Percentiles rank a stretch among this genome's conserved stretches.
These are phyloP conservation scores for Prunus mira DNA, from an alignment of 306 rosid species.

Conservation along the genomic window DNA sequence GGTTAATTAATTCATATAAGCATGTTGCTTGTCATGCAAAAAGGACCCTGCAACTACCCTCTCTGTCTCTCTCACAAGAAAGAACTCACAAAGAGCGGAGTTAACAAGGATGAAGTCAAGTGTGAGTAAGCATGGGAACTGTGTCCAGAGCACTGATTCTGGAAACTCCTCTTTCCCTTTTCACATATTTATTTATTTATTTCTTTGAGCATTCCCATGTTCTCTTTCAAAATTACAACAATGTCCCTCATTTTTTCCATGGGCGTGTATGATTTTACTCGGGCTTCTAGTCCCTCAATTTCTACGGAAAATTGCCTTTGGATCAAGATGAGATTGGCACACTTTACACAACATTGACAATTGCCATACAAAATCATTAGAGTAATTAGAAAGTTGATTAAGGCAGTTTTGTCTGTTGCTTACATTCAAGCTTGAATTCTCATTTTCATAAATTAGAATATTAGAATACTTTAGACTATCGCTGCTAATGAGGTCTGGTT, in stretches of 20 bases:
- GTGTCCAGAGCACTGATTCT: constrained; percentile 48
- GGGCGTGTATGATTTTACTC: too few species aligned
- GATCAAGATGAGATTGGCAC: too few species aligned
- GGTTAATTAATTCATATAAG: not conserved
- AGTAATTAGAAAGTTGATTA: too few species aligned
- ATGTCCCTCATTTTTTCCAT: not conserved
- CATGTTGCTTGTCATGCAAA: constrained; percentile 73
- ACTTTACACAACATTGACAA: too few species aligned
- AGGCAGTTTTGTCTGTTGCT: too few species aligned
- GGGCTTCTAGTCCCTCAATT: too few species aligned
- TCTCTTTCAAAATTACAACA: not conserved
- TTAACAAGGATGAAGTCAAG: constrained; percentile 21
- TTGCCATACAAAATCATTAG: too few species aligned
- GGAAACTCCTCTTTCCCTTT: not conserved
- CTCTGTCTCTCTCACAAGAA: constrained; percentile 10
- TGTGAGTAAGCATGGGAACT: constrained; percentile 37
- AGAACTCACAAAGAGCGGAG: constrained; percentile 26
- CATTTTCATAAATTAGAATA: too few species aligned
- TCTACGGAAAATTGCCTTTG: too few species aligned
- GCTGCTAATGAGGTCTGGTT: too few species aligned
- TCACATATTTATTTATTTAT: not conserved
- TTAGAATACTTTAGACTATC: too few species aligned
- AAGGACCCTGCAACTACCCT: constrained; percentile 54
- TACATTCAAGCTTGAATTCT: too few species aligned
- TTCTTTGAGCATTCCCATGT: not conserved